Conservation (phyloP, 2,329 filamentous ascomycete genomes). For the Emericellopsis atlantica region DNA sequence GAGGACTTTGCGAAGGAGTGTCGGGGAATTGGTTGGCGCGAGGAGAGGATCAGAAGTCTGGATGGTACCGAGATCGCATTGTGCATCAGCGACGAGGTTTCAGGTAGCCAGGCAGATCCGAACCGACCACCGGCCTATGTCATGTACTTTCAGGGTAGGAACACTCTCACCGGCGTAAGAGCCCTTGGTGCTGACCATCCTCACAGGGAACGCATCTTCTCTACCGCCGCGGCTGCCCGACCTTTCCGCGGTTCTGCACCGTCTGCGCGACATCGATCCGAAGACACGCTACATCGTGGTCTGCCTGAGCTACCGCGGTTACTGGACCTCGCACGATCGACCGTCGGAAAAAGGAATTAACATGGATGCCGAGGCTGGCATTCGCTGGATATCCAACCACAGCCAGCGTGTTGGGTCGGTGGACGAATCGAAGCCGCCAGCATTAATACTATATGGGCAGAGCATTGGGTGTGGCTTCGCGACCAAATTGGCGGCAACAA, state of each 20-base stretch:
- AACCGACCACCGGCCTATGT: constrained; percentile 31
- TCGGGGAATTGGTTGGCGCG: constrained; percentile 52
- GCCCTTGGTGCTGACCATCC: constrained; percentile 5
- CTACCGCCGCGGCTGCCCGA: constrained; percentile 43
- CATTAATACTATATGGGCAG: constrained; percentile 61
- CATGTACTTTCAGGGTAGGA: constrained; percentile 41
- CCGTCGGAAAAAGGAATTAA: constrained; percentile 60
- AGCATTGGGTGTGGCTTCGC: constrained; percentile 65
- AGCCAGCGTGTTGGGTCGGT: constrained; percentile 15
- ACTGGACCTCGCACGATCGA: constrained; percentile 64
- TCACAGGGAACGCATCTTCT: constrained; percentile 45
- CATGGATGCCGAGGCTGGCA: constrained; percentile 50
- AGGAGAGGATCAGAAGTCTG: constrained; percentile 43
- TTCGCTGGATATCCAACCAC: constrained; percentile 44
- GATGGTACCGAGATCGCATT: constrained; percentile 56
- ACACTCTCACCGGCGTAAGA: background rate
- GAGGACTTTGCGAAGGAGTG: constrained; percentile 48
- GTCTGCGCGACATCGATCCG: constrained; percentile 24
- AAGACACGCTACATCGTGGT: constrained; percentile 31
- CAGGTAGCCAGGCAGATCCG: background rate
- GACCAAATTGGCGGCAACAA: constrained; percentile 38
- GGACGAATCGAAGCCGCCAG: constrained; percentile 11
- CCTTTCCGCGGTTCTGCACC: constrained; percentile 37
- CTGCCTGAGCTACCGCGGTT: constrained; percentile 55
- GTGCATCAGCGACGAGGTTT: constrained; percentile 31